Evolutionary conservation across 2,329 filamentous ascomycete genomes (phyloP).

Genomic region (Curvularia spicifera): DNA sequence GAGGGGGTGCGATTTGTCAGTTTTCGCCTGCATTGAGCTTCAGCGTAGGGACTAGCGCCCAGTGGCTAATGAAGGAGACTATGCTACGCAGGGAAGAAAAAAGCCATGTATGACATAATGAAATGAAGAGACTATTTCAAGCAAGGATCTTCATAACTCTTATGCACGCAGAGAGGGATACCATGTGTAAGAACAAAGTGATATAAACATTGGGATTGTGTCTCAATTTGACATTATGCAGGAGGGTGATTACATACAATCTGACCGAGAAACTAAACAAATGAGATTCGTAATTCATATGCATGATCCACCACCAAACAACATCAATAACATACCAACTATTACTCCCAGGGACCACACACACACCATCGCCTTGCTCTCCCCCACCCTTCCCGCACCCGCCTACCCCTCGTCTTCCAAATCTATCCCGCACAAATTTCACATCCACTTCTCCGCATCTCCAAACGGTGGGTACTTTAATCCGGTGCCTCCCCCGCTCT

Average conservation of each 20-base stretch:
- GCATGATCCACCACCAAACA: neutral
- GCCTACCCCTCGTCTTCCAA: neutral
- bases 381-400: neutral
- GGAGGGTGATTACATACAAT: too few relatives aligned
- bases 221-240: neutral
- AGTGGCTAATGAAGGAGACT: neutral
- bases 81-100: neutral
- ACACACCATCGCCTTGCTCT: neutral
- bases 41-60: neutral
- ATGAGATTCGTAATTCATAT: neutral
- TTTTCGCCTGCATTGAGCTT: neutral
- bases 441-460: slow-evolving; percentile 35
- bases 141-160: neutral
- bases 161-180: neutral
- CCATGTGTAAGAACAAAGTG: neutral
- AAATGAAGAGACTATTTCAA: neutral
- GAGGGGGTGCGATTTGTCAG: slow-evolving; percentile 1
- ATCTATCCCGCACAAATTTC: neutral
- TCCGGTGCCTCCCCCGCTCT: slow-evolving; percentile 1
- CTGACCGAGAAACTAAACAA: neutral
- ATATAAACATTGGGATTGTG: too few relatives aligned
- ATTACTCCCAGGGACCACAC: neutral
- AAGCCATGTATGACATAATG: neutral
- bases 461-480: slow-evolving; percentile 41
- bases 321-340: neutral